Conservation (phyloP, 495 filamentous ascomycete genomes). For the Bombardia bombarda region DNA sequence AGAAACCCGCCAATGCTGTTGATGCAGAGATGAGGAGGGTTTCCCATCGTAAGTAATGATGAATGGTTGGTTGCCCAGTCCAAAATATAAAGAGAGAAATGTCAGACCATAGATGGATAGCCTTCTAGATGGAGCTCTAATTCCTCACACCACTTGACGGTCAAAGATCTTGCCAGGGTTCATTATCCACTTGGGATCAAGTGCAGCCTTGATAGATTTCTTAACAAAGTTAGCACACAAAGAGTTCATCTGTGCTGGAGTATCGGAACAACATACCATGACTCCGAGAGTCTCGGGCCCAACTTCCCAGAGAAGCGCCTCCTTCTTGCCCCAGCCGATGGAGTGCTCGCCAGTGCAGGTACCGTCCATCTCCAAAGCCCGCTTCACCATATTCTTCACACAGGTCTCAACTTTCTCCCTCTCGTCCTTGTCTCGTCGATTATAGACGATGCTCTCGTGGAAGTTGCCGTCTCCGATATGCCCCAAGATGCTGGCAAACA, state of each 20-base stretch:
- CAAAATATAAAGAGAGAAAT: neutral
- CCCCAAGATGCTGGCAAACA: constrained; percentile 77
- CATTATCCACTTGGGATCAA: constrained; percentile 85
- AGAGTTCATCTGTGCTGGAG: no score
- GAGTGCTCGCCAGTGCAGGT: constrained; percentile 91
- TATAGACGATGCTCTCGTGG: constrained; percentile 83
- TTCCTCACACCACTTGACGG: neutral
- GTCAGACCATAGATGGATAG: no score
- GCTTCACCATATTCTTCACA: constrained; percentile 81
- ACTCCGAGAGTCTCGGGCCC: constrained; percentile 70
- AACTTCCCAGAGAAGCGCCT: constrained; percentile 70
- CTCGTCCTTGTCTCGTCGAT: constrained; percentile 58
- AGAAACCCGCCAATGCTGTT: no score
- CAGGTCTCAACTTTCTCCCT: constrained; percentile 64
- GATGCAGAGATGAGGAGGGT: no score
- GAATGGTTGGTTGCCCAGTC: no score
- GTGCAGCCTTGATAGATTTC: constrained; percentile 67
- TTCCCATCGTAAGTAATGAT: no score
- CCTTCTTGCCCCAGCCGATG: constrained; percentile 82
- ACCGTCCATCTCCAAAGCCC: constrained; percentile 86
- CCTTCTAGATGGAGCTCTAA: no score
- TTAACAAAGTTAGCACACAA: no score
- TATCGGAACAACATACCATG: constrained; percentile 52
- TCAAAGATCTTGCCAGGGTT: constrained; percentile 14
- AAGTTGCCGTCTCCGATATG: constrained; percentile 92